A percentile compares a stretch with the other conserved stretches of the same genome.
Evolutionary conservation across 371 early-diverging fungal genomes (phyloP).

Genomic region (Rhizopus microsporus): DNA sequence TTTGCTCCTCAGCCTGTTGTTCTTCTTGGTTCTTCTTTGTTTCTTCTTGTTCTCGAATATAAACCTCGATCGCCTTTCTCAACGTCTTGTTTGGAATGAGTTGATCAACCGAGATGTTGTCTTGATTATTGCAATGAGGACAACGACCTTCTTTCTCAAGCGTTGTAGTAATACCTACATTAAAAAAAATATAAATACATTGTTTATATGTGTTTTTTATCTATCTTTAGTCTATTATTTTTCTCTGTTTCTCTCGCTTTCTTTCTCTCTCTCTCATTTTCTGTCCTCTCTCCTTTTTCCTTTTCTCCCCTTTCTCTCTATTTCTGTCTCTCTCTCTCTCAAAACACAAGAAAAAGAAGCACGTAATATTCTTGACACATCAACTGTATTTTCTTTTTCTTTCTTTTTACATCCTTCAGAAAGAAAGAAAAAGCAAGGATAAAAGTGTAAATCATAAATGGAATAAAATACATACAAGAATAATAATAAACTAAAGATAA

Average conservation of each 20-base stretch:
- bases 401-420: neutral
- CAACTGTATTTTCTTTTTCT: slow-evolving; percentile 1
- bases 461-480: slow-evolving; percentile 8
- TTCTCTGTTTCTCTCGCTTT: neutral
- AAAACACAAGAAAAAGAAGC: slow-evolving; percentile 6
- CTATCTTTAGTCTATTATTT: slow-evolving; percentile 10
- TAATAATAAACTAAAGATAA: slow-evolving; percentile 13
- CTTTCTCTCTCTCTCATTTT: neutral
- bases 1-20: slow-evolving; percentile 4
- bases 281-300: neutral
- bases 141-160: slow-evolving; percentile 36
- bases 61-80: slow-evolving; percentile 31
- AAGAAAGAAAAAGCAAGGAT: no score
- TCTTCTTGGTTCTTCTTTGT: slow-evolving; percentile 25
- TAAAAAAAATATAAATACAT: slow-evolving; percentile 12
- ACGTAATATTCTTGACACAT: slow-evolving; percentile 4
- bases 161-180: slow-evolving; percentile 33
- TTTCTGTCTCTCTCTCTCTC: no score
- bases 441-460: no score
- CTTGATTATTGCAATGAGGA: slow-evolving; percentile 36
- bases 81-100: slow-evolving; percentile 43
- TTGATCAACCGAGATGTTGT: slow-evolving; percentile 28
- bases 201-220: neutral
- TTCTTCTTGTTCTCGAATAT: slow-evolving; percentile 28
- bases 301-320: no score